These are phyloP conservation scores for Epichloe glyceriae DNA, from an alignment of 2,329 filamentous ascomycete genomes.

Conservation along the genomic window DNA sequence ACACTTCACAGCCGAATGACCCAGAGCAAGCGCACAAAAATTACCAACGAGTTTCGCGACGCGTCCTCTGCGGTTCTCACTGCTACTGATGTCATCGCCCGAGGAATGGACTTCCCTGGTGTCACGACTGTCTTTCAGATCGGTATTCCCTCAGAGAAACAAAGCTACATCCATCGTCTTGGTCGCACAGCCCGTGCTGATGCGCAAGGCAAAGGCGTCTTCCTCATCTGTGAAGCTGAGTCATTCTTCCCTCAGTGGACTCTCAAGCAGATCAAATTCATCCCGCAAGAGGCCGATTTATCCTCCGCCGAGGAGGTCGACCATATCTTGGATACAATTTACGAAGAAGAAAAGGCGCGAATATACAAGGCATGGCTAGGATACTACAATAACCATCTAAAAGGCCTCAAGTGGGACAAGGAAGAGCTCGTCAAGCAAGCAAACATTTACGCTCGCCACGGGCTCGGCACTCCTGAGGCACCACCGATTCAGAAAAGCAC, in stretches of 20 bases:
- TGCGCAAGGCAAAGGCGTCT: conserved; percentile 48
- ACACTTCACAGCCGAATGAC: conserved; percentile 38
- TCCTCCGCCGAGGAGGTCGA: conserved; percentile 25
- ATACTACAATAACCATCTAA: conserved; percentile 39
- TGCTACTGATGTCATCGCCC: conserved; percentile 58
- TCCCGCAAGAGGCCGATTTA: conserved; percentile 32
- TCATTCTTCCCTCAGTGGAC: conserved; percentile 34
- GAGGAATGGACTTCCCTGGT: conserved; percentile 61
- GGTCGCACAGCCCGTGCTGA: conserved; percentile 55
- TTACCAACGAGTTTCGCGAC: conserved; percentile 51
- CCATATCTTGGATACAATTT: conserved; percentile 28
- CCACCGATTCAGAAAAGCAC: conserved; percentile 34
- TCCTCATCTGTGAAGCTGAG: conserved; percentile 43
- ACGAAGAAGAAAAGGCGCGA: conserved; percentile 30
- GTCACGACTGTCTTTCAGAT: conserved; percentile 55
- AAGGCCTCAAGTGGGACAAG: conserved; percentile 29
- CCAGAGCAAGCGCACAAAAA: conserved; percentile 36
- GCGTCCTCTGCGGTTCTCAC: conserved; percentile 42
- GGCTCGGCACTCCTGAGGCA: conserved; percentile 32
- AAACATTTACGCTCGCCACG: conserved; percentile 35
- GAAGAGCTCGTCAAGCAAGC: conserved; percentile 34
- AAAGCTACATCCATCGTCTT: conserved; percentile 55
- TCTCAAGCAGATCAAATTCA: conserved; percentile 40
- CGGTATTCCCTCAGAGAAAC: conserved; percentile 43
- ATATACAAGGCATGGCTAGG: conserved; percentile 46